A percentile compares a stretch with the other conserved stretches of the same genome.
Conservation (phyloP, 148 eudicot species). For the Rheum nobile region DNA sequence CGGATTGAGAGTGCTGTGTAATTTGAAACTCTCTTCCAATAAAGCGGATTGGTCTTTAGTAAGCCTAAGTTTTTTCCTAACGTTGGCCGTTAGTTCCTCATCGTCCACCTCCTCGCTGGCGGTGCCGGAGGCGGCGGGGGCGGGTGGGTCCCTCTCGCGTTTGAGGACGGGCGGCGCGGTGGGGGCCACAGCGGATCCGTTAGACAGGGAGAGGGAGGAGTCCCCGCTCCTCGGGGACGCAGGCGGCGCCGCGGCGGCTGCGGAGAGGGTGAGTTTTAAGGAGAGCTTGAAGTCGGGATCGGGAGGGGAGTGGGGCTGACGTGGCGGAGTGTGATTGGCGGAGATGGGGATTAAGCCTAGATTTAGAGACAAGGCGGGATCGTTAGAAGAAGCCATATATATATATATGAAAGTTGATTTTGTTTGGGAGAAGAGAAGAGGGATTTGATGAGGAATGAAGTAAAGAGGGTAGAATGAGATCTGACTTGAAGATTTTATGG, state of each 20-base stretch:
- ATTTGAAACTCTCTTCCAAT: constrained; percentile 4
- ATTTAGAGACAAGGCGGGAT: constrained; percentile 1
- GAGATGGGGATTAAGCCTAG: background rate
- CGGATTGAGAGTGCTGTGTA: constrained; percentile 7
- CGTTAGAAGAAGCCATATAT: background rate
- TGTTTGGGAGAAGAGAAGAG: background rate
- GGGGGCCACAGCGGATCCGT: background rate
- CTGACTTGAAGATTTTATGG: background rate
- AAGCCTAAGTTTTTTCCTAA: constrained; percentile 5
- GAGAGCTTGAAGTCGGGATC: constrained; percentile 4
- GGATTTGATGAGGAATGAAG: background rate
- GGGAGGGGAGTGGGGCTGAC: background rate
- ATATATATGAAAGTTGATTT: background rate
- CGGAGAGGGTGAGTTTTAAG: constrained; percentile 4
- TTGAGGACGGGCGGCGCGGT: background rate
- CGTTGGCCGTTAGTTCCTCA: background rate
- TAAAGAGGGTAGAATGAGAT: background rate
- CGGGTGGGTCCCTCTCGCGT: constrained; percentile 1
- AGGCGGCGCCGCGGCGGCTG: background rate
- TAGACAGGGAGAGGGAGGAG: background rate
- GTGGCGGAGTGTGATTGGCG: background rate
- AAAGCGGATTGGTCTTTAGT: constrained; percentile 5
- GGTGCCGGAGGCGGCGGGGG: constrained; percentile 3
- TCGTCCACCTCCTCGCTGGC: constrained; percentile 7
- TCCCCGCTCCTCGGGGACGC: background rate